These are phyloP conservation scores for Fusarium sterilihyphosum DNA, from an alignment of 2,329 filamentous ascomycete species.

Conservation along the genomic window DNA sequence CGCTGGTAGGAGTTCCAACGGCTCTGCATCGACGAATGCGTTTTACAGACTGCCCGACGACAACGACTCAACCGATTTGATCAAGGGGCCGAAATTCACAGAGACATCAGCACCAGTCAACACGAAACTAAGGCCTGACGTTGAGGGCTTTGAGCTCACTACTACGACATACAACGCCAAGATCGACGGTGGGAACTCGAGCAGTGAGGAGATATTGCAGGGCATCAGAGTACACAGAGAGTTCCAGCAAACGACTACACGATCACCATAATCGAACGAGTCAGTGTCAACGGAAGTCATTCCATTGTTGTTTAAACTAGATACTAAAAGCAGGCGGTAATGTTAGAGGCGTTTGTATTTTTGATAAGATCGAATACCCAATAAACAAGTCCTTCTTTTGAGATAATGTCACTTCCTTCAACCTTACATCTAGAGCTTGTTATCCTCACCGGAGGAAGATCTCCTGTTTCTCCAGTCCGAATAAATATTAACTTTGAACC, in stretches of 20 bases:
- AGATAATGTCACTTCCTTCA: neutral
- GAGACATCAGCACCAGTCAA: neutral
- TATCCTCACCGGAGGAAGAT: too few species aligned
- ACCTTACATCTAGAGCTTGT: neutral
- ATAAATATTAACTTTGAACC: neutral
- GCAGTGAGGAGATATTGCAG: conserved; percentile 52
- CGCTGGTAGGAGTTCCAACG: conserved; percentile 1
- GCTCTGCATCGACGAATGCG: conserved; percentile 22
- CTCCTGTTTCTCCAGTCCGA: neutral
- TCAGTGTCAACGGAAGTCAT: neutral
- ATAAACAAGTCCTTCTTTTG: neutral
- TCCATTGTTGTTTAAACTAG: neutral
- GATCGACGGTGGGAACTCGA: conserved; percentile 40
- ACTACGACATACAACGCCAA: conserved; percentile 46
- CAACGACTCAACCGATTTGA: conserved; percentile 39
- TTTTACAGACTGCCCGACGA: conserved; percentile 50
- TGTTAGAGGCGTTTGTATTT: conserved; percentile 2
- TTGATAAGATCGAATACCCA: neutral
- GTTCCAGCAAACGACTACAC: conserved; percentile 45
- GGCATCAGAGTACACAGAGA: conserved; percentile 52
- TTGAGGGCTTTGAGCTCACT: conserved; percentile 45
- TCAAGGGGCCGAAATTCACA: conserved; percentile 21
- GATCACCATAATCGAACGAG: neutral
- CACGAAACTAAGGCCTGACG: conserved; percentile 46
- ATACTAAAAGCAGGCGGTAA: neutral